Conservation (phyloP, 768 basidiomycete species). For the Mycena polygramma region DNA sequence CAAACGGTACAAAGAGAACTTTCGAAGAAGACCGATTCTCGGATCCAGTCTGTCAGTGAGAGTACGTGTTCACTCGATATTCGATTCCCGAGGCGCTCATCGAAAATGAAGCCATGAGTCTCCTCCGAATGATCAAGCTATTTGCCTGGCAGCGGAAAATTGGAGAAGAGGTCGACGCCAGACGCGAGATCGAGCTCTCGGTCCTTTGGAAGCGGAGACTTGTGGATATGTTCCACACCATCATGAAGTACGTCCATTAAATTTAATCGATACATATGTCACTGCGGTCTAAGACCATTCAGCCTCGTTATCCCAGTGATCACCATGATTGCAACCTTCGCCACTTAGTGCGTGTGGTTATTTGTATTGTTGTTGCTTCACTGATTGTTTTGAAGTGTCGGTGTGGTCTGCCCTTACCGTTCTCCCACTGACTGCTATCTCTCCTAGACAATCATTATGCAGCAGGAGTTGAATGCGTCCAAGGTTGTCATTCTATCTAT, state of each 20-base stretch:
- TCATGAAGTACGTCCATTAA: conserved; percentile 52
- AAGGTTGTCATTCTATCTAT: conserved; percentile 42
- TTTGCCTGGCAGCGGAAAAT: conserved; percentile 67
- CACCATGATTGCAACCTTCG: conserved; percentile 76
- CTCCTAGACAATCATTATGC: conserved; percentile 57
- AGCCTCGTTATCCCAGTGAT: conserved; percentile 72
- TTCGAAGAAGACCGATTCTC: conserved; percentile 62
- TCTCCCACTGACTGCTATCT: conserved; percentile 2
- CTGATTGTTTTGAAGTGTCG: conserved; percentile 1
- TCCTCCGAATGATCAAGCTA: conserved; percentile 67
- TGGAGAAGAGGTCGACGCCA: conserved; percentile 55
- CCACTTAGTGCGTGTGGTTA: conserved; percentile 61
- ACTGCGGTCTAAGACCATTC: too few species aligned
- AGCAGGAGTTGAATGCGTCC: conserved; percentile 54
- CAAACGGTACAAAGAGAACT: conserved; percentile 50
- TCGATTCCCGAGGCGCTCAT: conserved; percentile 10
- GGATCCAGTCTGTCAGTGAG: conserved; percentile 62
- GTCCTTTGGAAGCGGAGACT: conserved; percentile 19
- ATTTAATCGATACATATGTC: not conserved
- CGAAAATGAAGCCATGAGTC: conserved; percentile 52
- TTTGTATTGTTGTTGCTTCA: not conserved
- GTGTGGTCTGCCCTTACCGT: not conserved
- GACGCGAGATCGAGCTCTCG: conserved; percentile 62
- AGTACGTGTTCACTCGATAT: conserved; percentile 48
- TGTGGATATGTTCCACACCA: conserved; percentile 52